Conservation (phyloP, 2,329 filamentous ascomycete species). For the Orbilia javanica region DNA sequence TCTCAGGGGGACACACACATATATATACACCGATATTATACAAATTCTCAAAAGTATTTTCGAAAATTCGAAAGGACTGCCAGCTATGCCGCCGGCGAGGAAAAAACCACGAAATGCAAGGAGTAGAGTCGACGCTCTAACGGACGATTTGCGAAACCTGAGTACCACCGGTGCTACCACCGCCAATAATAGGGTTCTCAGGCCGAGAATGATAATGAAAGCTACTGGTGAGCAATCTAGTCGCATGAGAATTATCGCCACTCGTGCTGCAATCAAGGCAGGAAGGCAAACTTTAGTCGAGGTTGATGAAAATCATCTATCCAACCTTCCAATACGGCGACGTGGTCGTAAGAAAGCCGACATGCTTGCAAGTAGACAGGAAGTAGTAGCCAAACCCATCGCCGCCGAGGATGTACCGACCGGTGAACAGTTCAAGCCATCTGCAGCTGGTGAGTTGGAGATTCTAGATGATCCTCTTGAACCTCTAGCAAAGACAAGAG, state of each 20-base stretch:
- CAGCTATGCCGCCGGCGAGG: constrained; percentile 16
- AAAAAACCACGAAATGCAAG: neutral
- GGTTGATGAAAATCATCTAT: neutral
- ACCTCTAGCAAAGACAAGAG: neutral
- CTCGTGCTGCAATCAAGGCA: neutral
- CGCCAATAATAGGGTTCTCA: no score
- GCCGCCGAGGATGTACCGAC: neutral
- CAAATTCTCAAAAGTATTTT: no score
- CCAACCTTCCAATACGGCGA: neutral
- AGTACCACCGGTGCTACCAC: neutral
- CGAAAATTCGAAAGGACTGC: neutral
- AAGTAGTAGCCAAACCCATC: neutral
- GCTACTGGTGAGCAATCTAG: neutral
- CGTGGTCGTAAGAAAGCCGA: neutral
- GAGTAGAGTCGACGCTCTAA: constrained; percentile 10
- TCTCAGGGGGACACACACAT: no score
- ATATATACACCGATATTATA: no score
- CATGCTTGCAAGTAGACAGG: neutral
- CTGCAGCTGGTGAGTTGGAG: neutral
- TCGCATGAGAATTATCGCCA: neutral
- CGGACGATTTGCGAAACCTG: neutral
- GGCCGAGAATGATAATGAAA: neutral
- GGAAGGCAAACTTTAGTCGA: neutral
- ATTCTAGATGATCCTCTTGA: neutral
- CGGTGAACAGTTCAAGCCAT: neutral